Evolutionary conservation across 805 yeast species (phyloP), one percentile per base, ranked within the genome.

Genomic region (Sugiyamaella mastotermitis): DNA sequence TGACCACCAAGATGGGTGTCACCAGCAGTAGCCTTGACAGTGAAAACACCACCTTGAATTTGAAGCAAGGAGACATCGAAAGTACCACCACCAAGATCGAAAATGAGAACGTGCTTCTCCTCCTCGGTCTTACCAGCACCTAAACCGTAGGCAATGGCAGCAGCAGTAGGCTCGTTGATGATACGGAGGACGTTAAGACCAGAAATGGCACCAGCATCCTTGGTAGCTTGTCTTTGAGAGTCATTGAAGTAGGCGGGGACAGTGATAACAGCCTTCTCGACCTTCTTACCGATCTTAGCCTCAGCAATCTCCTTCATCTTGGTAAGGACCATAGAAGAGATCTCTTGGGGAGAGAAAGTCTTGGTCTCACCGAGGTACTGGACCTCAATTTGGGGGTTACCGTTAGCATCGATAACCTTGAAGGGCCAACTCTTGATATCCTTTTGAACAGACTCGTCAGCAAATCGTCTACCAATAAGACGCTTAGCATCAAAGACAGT

Each of bases 1-100:
- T 88, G 95, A 78, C 97, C 97, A 79, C 97, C 97, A 73, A 88
- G 81, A 72, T 88, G 97, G 57, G 97, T 88, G 74, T 88, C 96
- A 85, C 97, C 97, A 59, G 96, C 95, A 54, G 96, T 86, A 56
- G 95, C 94, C 76, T 86, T 86, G 60, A 86, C 96, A 62, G 87
- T 87, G 74, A 86, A 86, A 61, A 86, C 87, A 80, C 96, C 96
- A 60, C 90, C 95, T 65, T 87, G 90, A 64, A 86, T 85, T 64
- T 84, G 78, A 58, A 86, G 74, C 54, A 86, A 73, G 37, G 95
- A 87, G 49, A 87, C 96, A 85, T 86, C 96, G 70, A 86, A 86
- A 60, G 96, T 86, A 75, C 96, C 96, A 70, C 96, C 96, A 78
- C 96, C 96, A 61, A 86, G 74, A 69, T 86, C 96, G 74, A 86